Evolutionary conservation across 2,329 filamentous ascomycete genomes (phyloP), one percentile per base, ranked within the genome.

Genomic region (Chalaropsis thielavioides): DNA sequence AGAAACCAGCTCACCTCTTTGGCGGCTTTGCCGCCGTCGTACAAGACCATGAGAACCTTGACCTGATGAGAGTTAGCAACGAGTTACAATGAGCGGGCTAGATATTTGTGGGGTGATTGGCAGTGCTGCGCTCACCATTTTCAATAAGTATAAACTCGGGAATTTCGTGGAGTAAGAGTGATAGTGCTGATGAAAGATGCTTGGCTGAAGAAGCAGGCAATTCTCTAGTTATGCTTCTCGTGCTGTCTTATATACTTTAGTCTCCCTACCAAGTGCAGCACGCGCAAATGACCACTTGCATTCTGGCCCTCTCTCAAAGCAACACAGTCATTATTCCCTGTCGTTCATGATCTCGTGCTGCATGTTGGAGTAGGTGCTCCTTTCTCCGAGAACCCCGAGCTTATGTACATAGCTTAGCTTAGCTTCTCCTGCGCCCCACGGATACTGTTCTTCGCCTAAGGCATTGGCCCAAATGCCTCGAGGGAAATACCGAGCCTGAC

Each of bases 31-130:
- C 85, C 83, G 76, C 91, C 92, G 78, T 96, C 92, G 82, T 96
- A 96, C 71, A 96, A 84, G 72, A 95, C 89, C 74, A 92, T 82
- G 75, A 96, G 87, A 79, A 96, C 89, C 81, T 96, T 96, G 80
- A 92, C 92, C 91, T 96, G 27, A 5, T 40, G 10, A 43, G 31
- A 58, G 35, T 54, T 38, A 43, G 35, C 31, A 31, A 40, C 8
- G 22, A 22, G 44, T 19, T 19, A 49, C 17, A 49, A 22, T 31
- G 3, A 49, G 22, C 17, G 1, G 44, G n/a, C 11, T 19, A 15
- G n/a, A 17, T 11, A 2, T 22, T 27, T 22, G 27, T 43, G 11
- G 13, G 27, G 11, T 56, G 4, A 5, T 35, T 8, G 22, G 11
- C 51, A 31, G 24, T 35, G 27, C 15, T 6, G 51, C 31, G 11